Evolutionary conservation across 129 eudicot genomes (phyloP), one percentile per base, ranked within the genome.

Genomic region (Mikania micrantha): DNA sequence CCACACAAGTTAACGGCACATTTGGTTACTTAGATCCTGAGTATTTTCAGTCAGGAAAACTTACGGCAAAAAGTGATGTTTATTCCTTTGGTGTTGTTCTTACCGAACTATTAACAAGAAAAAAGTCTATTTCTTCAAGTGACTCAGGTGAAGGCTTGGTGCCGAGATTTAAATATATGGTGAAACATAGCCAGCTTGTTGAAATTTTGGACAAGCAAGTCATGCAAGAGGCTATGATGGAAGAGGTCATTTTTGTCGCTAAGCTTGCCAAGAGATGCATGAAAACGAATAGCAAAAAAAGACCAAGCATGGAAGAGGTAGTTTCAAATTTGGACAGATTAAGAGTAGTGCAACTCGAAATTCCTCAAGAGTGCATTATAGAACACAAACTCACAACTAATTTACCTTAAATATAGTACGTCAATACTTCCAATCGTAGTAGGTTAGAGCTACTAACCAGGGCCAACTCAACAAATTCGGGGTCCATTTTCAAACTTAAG

Each of bases 51-150:
- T 56, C 78, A 0, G 60, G 77, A 4, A 70, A 69, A 34, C 72
- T 82, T 44, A 82, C 86, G 1, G 78, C 67, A 16, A 82, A 82
- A 57, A 82, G 83, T 54, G 87, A 78, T 35, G 87, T 82, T 22
- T 74, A 74, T 58, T 66, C 75, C n/a, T 79, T 79, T 28, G 83
- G 76, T 53, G 79, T 79, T 11, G 72, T 79, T 35, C 75, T 74
- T 16, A 67, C 66, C 0, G 79, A 78, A 61, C 84, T 82, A 12
- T 60, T 79, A 28, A 74, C 81, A 0, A 73, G 76, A 6, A 25
- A 49, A 53, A 75, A 61, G 17, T 47, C 52, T 9, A 22, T 71
- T 4, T 70, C 72, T 7, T 32, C 60, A 4, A 42, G 15, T 6
- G 22, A 45, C n/a, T 15, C 60, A 0, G 70, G 36, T n/a, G 78